Evolutionary conservation across 2,329 filamentous ascomycete species (phyloP).

Genomic region (Fusarium pseudonygamai): DNA sequence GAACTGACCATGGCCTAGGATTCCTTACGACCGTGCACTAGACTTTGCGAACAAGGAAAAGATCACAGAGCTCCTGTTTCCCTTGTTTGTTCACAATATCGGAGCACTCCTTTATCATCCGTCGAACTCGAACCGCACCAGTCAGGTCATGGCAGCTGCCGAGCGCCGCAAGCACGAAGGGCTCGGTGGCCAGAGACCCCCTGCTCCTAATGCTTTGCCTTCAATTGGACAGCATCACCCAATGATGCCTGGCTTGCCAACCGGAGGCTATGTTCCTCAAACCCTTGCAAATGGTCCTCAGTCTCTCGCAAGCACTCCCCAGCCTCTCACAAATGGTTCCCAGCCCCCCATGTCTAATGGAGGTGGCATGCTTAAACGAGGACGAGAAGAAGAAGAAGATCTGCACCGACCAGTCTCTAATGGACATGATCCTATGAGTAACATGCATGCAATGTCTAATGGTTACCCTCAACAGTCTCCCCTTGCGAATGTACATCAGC

Average conservation of each 20-base stretch:
- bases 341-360: slow-evolving; percentile 67
- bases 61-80: slow-evolving; percentile 94
- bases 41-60: slow-evolving; percentile 99
- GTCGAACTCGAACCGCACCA: slow-evolving; percentile 83
- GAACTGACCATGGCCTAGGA: slow-evolving; percentile 67
- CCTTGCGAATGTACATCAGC: slow-evolving; percentile 18
- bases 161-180: slow-evolving; percentile 80
- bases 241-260: slow-evolving; percentile 25
- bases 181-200: slow-evolving; percentile 64
- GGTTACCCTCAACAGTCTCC: slow-evolving; percentile 72
- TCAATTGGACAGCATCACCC: slow-evolving; percentile 71
- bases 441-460: slow-evolving; percentile 66
- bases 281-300: slow-evolving; percentile 16
- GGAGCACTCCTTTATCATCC: slow-evolving; percentile 93
- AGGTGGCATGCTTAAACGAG: slow-evolving; percentile 57
- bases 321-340: slow-evolving; percentile 20
- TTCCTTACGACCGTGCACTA: slow-evolving; percentile 95
- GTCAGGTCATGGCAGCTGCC: slow-evolving; percentile 86
- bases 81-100: slow-evolving; percentile 97
- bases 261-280: slow-evolving; percentile 16
- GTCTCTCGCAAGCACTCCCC: slow-evolving; percentile 28
- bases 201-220: slow-evolving; percentile 64
- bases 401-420: slow-evolving; percentile 70
- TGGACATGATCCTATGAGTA: slow-evolving; percentile 73
- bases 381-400: slow-evolving; percentile 69